Base-by-base conservation (phyloP, 345 rosid species). In the Salix dunnii region DNA sequence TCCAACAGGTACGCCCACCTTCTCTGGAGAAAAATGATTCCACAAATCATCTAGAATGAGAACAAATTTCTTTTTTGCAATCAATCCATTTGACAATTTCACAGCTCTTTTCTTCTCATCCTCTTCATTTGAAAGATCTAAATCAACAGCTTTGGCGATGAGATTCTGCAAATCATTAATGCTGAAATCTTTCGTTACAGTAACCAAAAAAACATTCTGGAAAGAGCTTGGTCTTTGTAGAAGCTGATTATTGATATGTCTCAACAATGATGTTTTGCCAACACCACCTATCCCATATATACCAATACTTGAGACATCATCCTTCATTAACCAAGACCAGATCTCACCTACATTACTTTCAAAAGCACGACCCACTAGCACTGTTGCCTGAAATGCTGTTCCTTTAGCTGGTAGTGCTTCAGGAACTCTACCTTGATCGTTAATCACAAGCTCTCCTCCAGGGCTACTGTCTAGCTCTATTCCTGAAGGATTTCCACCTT, bases 271-370 rank as follows among this genome's bases (percentile, higher is more conserved):
- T 6, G 79, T 76, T 71, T 83, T 84, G 2, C 82, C 86, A 12
- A 72, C 25, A 14, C 76, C 82, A 3, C 58, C 79, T 55, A 28
- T 72, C 23, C 86, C 86, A 43, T 30, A 65, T 72, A 84, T 60
- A 30, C 86, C 84, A 3, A 84, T 58, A 17, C 33, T 36, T 17
- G 17, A 49, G 33, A 68, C 65, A 0, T 48, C 58, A 51, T 61
- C 77, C n/a, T 49, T 21, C 33, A 27, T 68, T 69, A 84, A 65
- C 49, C 72, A 61, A 13, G 7, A 69, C 78, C 25, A 68, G 8
- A 80, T 74, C 43, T 31, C 48, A 36, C 30, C 1, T 67, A 12
- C 11, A 21, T 42, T 71, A 35, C n/a, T 27, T 55, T 76, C 70
- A 5, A 43, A 55, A 2, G 11, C 33, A n/a, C 20, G 53, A 5